These are phyloP conservation scores for Chlorella sp. DNA, from an alignment of 139 green algal genomes.

Conservation along the genomic window DNA sequence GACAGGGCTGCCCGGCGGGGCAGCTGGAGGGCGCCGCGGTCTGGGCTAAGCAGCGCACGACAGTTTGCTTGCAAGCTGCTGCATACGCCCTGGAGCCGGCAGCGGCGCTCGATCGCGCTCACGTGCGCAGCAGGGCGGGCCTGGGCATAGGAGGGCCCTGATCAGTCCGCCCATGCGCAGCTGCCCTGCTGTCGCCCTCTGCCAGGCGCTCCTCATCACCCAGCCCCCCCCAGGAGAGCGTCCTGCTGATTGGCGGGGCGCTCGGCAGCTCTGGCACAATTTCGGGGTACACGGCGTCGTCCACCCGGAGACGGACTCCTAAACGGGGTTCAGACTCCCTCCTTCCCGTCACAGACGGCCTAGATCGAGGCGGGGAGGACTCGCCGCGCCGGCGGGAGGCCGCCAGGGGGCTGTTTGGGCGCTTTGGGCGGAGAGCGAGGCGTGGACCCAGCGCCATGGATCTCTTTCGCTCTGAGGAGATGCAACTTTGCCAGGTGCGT, in stretches of 20 bases:
- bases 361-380: background rate
- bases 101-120: background rate
- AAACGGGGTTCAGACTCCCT: background rate
- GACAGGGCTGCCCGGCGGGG: no score
- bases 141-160: no score
- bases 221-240: background rate
- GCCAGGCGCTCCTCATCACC: background rate
- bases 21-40: no score
- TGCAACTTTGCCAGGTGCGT: constrained; percentile 95
- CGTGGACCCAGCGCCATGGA: constrained; percentile 48
- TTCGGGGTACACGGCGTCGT: no score
- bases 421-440: background rate
- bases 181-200: background rate
- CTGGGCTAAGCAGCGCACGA: no score
- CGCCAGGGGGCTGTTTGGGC: background rate
- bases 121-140: no score
- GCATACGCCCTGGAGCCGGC: no score
- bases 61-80: no score
- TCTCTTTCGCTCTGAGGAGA: constrained; percentile 84
- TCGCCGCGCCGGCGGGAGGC: background rate
- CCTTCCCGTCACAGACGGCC: no score
- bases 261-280: no score
- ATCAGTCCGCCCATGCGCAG: no score
- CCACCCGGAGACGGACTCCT: background rate
- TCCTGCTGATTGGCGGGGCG: no score